Evolutionary conservation across 2,329 filamentous ascomycete genomes (phyloP).

Genomic region (Colletotrichum sp.): DNA sequence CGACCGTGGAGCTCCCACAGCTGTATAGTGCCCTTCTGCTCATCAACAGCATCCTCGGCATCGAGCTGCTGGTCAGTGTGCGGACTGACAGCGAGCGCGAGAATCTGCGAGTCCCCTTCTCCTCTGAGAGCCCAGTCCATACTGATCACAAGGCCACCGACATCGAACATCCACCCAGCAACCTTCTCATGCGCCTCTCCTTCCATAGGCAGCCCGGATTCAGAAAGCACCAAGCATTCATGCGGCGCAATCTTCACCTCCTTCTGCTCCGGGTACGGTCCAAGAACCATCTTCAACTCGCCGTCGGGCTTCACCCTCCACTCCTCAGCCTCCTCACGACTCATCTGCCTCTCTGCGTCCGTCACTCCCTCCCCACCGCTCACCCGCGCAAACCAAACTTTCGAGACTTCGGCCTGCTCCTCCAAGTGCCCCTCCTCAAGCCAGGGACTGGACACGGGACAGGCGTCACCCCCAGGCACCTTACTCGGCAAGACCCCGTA

Average conservation of each 20-base stretch:
- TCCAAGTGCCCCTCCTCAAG: constrained; percentile 17
- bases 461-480: neutral
- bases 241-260: constrained; percentile 34
- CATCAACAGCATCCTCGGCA: constrained; percentile 41
- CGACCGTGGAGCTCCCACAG: constrained; percentile 53
- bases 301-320: constrained; percentile 31
- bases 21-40: constrained; percentile 54
- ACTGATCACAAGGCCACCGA: constrained; percentile 56
- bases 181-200: constrained; percentile 25
- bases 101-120: constrained; percentile 45
- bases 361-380: neutral
- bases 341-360: neutral
- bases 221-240: constrained; percentile 28
- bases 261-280: constrained; percentile 32
- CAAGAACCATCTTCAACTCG: constrained; percentile 37
- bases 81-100: constrained; percentile 58
- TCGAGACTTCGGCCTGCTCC: constrained; percentile 1
- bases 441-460: constrained; percentile 23
- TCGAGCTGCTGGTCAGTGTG: constrained; percentile 54
- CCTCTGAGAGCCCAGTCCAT: constrained; percentile 57
- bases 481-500: constrained; percentile 33
- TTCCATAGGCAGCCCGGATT: constrained; percentile 33
- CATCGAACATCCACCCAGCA: constrained; percentile 59
- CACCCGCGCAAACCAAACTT: constrained; percentile 16
- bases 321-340: constrained; percentile 28